These are phyloP conservation scores for Rhodamnia rubescens DNA, from an alignment of 345 rosid genomes.

Conservation along the genomic window DNA sequence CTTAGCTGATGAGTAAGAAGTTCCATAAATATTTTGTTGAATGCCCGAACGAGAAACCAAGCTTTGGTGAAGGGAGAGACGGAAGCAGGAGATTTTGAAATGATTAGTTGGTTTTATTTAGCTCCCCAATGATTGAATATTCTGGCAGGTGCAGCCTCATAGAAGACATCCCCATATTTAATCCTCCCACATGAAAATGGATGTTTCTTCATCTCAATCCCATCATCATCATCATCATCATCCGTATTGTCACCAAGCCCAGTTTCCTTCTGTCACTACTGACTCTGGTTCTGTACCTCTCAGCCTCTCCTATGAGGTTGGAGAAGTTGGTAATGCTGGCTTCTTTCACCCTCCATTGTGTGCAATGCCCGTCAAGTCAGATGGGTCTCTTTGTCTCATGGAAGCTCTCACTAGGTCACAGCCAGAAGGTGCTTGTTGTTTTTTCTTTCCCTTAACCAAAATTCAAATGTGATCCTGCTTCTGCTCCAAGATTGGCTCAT, in stretches of 20 bases:
- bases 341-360: constrained; percentile 35
- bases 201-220: constrained; percentile 22
- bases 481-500: not conserved
- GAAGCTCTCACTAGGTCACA: constrained; percentile 53
- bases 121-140: not conserved
- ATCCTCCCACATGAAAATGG: constrained; percentile 56
- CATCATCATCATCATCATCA: constrained; percentile 11
- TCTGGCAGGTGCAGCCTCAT: not conserved
- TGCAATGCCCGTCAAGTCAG: constrained; percentile 59
- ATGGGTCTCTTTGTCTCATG: constrained; percentile 54
- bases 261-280: constrained; percentile 5
- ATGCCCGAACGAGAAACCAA: not conserved
- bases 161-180: not conserved
- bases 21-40: not conserved
- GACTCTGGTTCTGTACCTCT: constrained; percentile 21
- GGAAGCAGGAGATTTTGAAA: not conserved
- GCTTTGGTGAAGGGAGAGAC: not conserved
- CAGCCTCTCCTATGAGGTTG: constrained; percentile 1
- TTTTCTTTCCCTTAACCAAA: no score
- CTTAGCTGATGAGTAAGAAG: not conserved
- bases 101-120: not conserved
- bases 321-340: constrained; percentile 13
- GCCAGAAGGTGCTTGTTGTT: not conserved
- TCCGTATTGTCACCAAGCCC: not conserved
- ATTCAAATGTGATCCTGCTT: not conserved